phyloP scores from a whole-genome alignment of 2,329 filamentous ascomycete species.

The Lomentospora prolificans region DNA sequence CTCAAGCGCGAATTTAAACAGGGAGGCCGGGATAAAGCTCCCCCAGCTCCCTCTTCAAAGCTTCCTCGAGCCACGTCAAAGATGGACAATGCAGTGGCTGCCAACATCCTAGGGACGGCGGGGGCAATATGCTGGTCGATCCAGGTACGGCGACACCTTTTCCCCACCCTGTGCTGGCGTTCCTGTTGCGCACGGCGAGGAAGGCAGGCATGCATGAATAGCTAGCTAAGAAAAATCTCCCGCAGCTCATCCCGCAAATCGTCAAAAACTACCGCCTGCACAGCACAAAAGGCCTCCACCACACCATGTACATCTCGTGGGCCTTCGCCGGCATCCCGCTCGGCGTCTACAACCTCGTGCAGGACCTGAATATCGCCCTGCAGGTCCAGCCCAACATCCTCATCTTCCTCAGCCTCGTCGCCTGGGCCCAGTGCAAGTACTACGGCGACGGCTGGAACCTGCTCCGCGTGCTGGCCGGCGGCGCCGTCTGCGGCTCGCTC shows the following conservation, averaged over 20 bases:
- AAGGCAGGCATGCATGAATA: neutral
- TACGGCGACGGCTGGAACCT: slow-evolving; percentile 14
- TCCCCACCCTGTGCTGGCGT: neutral
- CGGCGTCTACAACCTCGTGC: slow-evolving; percentile 20
- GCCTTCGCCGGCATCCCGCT: slow-evolving; percentile 14
- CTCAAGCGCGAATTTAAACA: too few relatives aligned
- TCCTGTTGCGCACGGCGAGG: neutral
- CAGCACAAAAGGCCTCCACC: slow-evolving; percentile 10
- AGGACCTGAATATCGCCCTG: slow-evolving; percentile 21
- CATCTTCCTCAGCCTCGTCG: slow-evolving; percentile 20
- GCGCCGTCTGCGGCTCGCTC: neutral
- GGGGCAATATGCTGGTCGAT: slow-evolving; percentile 14
- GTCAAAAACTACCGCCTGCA: slow-evolving; percentile 13
- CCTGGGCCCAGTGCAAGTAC: slow-evolving; percentile 22
- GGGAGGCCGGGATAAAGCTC: too few relatives aligned
- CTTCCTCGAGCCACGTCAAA: neutral
- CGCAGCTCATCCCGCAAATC: slow-evolving; percentile 14
- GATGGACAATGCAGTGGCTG: slow-evolving; percentile 13
- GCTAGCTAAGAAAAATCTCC: neutral
- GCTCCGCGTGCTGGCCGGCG: neutral
- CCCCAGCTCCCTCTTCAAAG: neutral
- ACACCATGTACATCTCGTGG: slow-evolving; percentile 14
- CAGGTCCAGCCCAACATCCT: slow-evolving; percentile 23
- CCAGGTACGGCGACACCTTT: slow-evolving; percentile 9
- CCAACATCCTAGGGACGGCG: slow-evolving; percentile 13